Evolutionary conservation across 306 rosid genomes (phyloP).

Genomic region (Cyamopsis tetragonoloba): DNA sequence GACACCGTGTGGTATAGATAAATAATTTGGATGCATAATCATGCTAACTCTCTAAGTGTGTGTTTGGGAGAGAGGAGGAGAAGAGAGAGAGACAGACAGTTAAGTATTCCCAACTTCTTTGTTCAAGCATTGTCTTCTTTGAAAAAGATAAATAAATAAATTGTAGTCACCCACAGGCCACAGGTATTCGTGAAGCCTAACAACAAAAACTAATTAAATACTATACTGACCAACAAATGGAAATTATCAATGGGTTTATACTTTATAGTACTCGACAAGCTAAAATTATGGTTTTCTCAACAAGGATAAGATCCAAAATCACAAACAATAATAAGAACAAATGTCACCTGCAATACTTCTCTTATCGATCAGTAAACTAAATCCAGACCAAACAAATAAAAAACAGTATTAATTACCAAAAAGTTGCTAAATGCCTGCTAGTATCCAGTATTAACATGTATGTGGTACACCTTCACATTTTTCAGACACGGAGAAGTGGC

Average conservation of each 20-base stretch:
- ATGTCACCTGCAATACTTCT: neutral
- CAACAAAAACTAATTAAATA: neutral
- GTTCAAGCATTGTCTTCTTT: neutral
- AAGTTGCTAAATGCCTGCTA: conserved; percentile 8
- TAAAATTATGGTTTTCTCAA: neutral
- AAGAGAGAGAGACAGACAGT: neutral
- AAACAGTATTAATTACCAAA: neutral
- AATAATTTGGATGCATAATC: neutral
- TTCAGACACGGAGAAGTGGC: neutral
- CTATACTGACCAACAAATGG: neutral
- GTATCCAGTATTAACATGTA: neutral
- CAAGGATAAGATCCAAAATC: neutral
- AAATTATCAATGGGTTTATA: neutral
- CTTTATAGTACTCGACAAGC: neutral
- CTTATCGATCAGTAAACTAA: neutral
- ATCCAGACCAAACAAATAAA: conserved; percentile 12
- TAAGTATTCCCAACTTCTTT: neutral
- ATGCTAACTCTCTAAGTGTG: too few relatives aligned
- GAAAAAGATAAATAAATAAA: too few relatives aligned
- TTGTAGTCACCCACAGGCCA: neutral
- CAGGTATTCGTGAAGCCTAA: neutral
- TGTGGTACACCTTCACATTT: neutral
- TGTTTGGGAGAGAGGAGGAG: too few relatives aligned
- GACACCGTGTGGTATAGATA: neutral
- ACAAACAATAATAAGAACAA: neutral